Evolutionary conservation across 371 early-diverging fungal species (phyloP), one percentile per base, ranked within the genome.

Genomic region (Haplosporangium sp.): DNA sequence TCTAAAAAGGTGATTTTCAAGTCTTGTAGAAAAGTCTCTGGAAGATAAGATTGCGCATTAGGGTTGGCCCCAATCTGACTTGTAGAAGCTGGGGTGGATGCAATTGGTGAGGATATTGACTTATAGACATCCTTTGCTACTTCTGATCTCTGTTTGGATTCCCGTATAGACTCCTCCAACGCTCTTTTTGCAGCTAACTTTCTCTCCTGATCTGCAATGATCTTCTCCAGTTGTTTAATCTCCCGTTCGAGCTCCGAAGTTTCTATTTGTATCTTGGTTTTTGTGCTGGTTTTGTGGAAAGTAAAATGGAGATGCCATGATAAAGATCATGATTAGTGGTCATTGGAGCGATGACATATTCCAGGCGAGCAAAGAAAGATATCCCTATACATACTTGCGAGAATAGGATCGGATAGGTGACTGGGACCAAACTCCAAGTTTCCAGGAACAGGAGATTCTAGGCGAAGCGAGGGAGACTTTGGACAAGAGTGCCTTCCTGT

Each of bases 11-110:
- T 69, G 2, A 81, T 61, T 27, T 74, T 71, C 19, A 81, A 59
- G 11, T 81, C 82, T 53, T 71, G 60, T 19, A 81, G 69, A 38
- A 81, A 75, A 1, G 75, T 69, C 52, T 74, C 75, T 1, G 75
- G 82, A 2, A 81, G 66, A 20, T 56, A 61, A 1, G 82, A 75
- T 17, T 65, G 68, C 5, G 74, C 52, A 55, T 63, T 55, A 20
- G 72, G 57, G 19, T 65, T 67, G 10, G 44, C 27, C 20, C 52
- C 39, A 44, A 65, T 69, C 48, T 40, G 62, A 8, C 59, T 53
- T 3, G 72, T 2, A 1, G 74, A 2, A 47, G 71, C 20, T 6
- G 62, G 13, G 2, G 67, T 4, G 2, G 67, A 15, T 20, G 63
- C 44, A 8, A 70, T 44, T 1, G 82, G 75, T 0, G 71, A 69